Conservation (phyloP, 228 moss, liverwort and hornwort genomes). For the Sphagnum fallax region DNA sequence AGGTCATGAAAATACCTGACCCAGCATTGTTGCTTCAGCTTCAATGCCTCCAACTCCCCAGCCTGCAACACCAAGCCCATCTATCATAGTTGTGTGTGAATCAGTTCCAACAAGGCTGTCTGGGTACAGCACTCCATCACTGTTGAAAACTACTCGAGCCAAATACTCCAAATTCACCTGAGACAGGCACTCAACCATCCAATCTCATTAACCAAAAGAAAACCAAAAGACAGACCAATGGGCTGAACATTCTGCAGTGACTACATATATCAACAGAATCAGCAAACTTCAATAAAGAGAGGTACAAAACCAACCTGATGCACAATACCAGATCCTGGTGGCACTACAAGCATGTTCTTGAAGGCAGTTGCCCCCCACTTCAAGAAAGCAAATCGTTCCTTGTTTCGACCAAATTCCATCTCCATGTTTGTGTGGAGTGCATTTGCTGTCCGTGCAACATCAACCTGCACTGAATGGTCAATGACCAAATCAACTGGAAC, state of each 20-base stretch:
- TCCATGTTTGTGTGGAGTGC: constrained; percentile 84
- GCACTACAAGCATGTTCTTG: constrained; percentile 95
- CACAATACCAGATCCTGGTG: constrained; percentile 94
- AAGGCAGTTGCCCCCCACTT: constrained; percentile 94
- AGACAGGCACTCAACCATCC: neutral
- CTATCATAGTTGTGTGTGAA: constrained; percentile 98
- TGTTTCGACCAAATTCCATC: constrained; percentile 82
- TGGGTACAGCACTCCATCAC: constrained; percentile 62
- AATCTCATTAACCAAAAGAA: neutral
- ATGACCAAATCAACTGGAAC: constrained; percentile 96
- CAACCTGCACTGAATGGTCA: constrained; percentile 97
- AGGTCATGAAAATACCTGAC: constrained; percentile 41
- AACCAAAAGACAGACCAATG: neutral
- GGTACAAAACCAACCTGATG: constrained; percentile 60
- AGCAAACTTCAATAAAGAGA: no score
- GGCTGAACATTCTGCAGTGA: no score
- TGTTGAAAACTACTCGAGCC: constrained; percentile 78
- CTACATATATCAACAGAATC: no score
- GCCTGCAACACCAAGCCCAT: constrained; percentile 93
- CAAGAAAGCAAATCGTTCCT: constrained; percentile 87
- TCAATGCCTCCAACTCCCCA: constrained; percentile 99
- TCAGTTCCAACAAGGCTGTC: constrained; percentile 97
- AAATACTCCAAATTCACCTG: constrained; percentile 98
- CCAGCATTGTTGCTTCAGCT: constrained; percentile 96
- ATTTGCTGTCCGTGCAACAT: constrained; percentile 54